Percentiles rank a stretch among this genome's conserved stretches.
Evolutionary conservation across 495 filamentous ascomycete genomes (phyloP).

Genomic region (Gamarada debralockiae): DNA sequence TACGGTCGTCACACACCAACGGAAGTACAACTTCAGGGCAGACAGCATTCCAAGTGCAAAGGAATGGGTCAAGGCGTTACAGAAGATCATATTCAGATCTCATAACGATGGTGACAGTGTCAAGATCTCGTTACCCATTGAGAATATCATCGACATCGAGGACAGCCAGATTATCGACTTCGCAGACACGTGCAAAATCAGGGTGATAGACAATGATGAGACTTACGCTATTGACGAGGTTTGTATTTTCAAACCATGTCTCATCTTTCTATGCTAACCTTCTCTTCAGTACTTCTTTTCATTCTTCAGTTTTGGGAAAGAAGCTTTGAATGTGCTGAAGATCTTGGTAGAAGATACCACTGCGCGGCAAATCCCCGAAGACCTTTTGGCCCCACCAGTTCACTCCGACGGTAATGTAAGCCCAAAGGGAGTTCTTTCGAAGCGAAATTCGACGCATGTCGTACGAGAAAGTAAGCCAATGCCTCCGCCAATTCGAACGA

Average conservation of each 20-base stretch:
- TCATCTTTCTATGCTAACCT: too few relatives aligned
- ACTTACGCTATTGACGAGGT: constrained; percentile 95
- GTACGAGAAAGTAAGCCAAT: constrained; percentile 2
- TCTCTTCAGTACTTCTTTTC: constrained; percentile 84
- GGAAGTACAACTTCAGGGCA: constrained; percentile 83
- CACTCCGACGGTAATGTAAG: constrained; percentile 11
- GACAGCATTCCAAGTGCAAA: constrained; percentile 87
- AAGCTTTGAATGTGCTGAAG: constrained; percentile 77
- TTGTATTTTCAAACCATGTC: constrained; percentile 29
- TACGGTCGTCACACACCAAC: constrained; percentile 74
- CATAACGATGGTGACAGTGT: constrained; percentile 97
- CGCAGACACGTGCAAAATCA: constrained; percentile 90
- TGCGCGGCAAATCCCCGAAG: constrained; percentile 40
- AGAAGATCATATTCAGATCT: constrained; percentile 91
- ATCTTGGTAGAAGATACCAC: constrained; percentile 66
- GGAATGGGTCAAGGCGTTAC: constrained; percentile 94
- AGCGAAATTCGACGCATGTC: constrained; percentile 14
- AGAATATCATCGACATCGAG: constrained; percentile 89
- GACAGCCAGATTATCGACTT: constrained; percentile 88
- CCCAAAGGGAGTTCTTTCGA: constrained; percentile 10
- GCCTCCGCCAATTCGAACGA: constrained; percentile 13
- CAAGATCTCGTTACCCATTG: constrained; percentile 87
- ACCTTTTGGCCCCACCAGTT: constrained; percentile 17
- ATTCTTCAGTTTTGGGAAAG: constrained; percentile 84
- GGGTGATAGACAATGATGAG: constrained; percentile 87